Evolutionary conservation across 1,284 basidiomycete species (phyloP), one percentile per base, ranked within the genome.

Genomic region (Microbotryum lychnidis-dioicae): DNA sequence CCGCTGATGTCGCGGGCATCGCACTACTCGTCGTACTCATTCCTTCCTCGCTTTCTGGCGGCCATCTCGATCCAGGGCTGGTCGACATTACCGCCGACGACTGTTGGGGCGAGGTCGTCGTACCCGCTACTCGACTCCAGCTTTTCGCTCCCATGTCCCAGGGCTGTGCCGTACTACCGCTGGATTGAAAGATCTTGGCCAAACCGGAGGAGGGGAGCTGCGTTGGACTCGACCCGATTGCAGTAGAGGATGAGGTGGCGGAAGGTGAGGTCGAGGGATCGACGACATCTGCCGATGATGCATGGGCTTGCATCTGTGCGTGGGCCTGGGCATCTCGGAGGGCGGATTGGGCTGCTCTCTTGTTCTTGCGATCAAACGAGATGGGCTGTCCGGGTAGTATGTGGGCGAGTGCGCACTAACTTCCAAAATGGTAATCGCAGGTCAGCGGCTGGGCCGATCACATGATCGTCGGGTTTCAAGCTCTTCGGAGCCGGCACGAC

Each of bases 321-420:
- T 51, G 49, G 2, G 66, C 61, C 25, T 69, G 63, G 4, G 60
- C 62, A 21, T 69, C 66, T 23, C 68, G 60, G 10, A 66, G 55
- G 0, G 72, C 70, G 14, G 69, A 64, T 56, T 97, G 93, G 1
- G 91, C 91, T 12, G 89, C 88, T 73, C 94, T 91, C 81, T 97
- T 97, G 79, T 98, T 97, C 80, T 96, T 94, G 68, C 93, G 80
- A 75, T 98, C 94, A 90, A 97, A 96, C 14, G 87, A 83, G 84
- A 92, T 76, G 68, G 83, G 87, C 77, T 97, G 93, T 6, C 93
- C 94, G 4, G 93, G 93, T 4, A 94, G 80, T 57, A 97, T 81
- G 74, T 97, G 94, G 1, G 92, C 92, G 42, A 93, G 82, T 5
- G 91, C 91, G 70, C 65, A 69, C 56, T 66, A 54, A 27, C 6